Evolutionary conservation across 345 rosid genomes (phyloP).

Genomic region (Adansonia digitata): DNA sequence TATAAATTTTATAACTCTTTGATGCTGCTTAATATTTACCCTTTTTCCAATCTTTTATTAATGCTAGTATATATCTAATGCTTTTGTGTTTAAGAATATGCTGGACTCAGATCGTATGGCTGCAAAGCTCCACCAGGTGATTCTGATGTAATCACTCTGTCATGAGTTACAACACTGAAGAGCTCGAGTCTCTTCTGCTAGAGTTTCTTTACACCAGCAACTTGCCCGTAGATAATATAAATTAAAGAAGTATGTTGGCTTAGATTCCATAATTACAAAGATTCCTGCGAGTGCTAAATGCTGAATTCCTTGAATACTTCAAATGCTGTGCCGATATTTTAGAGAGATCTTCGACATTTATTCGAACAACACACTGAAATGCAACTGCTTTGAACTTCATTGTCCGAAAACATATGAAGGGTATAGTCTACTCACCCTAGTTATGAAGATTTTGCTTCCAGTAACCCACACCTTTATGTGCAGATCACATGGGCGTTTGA

Average conservation of each 20-base stretch:
- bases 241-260: constrained; percentile 45
- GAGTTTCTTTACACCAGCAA: constrained; percentile 70
- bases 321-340: constrained; percentile 60
- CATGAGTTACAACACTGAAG: constrained; percentile 55
- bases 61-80: neutral
- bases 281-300: constrained; percentile 56
- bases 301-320: constrained; percentile 35
- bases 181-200: constrained; percentile 62
- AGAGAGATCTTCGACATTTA: constrained; percentile 64
- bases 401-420: constrained; percentile 59
- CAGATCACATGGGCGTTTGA: constrained; percentile 61
- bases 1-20: neutral
- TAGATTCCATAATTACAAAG: constrained; percentile 57
- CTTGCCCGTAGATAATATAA: constrained; percentile 41
- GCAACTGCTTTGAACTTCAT: constrained; percentile 51
- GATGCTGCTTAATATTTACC: neutral
- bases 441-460: constrained; percentile 51
- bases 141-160: constrained; percentile 36
- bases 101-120: constrained; percentile 55
- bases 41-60: neutral
- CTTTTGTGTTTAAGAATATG: constrained; percentile 50
- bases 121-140: constrained; percentile 60
- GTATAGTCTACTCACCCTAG: constrained; percentile 48
- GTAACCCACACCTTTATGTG: constrained; percentile 53
- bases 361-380: constrained; percentile 42